phyloP scores from a whole-genome alignment of 106 monocot species.

The Phalaenopsis aphrodite region DNA sequence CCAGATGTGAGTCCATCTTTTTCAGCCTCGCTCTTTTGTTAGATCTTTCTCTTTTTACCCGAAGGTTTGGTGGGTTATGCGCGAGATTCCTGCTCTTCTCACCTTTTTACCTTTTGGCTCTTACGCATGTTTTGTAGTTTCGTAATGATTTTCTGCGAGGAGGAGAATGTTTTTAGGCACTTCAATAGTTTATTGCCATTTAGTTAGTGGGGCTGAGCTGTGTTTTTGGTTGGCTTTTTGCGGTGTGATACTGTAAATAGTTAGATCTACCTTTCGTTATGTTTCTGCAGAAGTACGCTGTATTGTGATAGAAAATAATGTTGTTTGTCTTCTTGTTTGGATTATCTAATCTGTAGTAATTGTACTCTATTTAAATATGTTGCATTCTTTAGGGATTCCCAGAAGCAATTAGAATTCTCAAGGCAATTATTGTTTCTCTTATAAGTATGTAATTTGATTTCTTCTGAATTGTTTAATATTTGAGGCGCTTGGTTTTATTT shows the following conservation, averaged over 20 bases:
- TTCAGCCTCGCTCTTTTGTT: neutral
- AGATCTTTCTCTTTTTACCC: neutral
- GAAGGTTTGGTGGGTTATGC: neutral
- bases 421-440: neutral
- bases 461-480: neutral
- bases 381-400: neutral
- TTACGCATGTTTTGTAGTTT: neutral
- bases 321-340: neutral
- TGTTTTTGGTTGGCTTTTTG: neutral
- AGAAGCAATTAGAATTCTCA: neutral
- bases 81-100: neutral
- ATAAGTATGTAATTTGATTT: neutral
- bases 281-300: neutral
- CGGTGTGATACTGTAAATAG: neutral
- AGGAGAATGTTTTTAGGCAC: neutral
- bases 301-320: neutral
- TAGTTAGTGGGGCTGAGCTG: neutral
- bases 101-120: neutral
- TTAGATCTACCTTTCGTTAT: neutral
- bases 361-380: neutral
- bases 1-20: conserved; percentile 54
- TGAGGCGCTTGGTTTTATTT: neutral
- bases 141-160: neutral
- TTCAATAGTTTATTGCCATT: neutral
- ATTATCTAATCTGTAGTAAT: neutral